phyloP scores from a whole-genome alignment of 163 green algal genomes.

The Prototheca stagnorum region DNA sequence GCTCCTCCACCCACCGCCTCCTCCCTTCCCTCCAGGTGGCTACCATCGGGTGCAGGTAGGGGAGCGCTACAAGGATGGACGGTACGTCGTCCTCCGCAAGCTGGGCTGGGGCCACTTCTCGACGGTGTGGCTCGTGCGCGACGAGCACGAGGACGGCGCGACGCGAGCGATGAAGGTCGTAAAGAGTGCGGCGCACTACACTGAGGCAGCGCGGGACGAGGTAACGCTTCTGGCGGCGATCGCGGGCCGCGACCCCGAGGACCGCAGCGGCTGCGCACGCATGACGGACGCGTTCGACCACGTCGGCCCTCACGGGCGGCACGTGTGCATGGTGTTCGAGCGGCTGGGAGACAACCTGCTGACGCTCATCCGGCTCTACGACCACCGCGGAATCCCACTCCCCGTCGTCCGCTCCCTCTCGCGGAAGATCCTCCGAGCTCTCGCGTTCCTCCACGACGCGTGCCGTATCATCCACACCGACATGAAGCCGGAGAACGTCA shows the following conservation, averaged over 20 bases:
- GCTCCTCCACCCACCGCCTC: not conserved
- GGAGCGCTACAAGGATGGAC: slow-evolving; percentile 71
- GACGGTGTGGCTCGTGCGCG: slow-evolving; percentile 87
- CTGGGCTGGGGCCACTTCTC: slow-evolving; percentile 98
- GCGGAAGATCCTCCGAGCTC: slow-evolving; percentile 52
- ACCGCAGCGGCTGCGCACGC: slow-evolving; percentile 58
- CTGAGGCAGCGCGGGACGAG: slow-evolving; percentile 90
- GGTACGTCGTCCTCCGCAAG: slow-evolving; percentile 86
- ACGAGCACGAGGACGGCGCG: slow-evolving; percentile 34
- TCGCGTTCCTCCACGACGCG: slow-evolving; percentile 85
- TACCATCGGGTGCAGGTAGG: slow-evolving; percentile 86
- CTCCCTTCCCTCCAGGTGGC: slow-evolving; percentile 38
- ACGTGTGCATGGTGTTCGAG: slow-evolving; percentile 97
- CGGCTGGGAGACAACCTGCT: slow-evolving; percentile 95
- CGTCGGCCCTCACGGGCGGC: slow-evolving; percentile 55
- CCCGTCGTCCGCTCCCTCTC: slow-evolving; percentile 58
- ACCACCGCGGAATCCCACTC: slow-evolving; percentile 80
- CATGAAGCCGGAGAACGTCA: slow-evolving; percentile 98
- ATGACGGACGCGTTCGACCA: slow-evolving; percentile 91
- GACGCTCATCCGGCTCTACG: slow-evolving; percentile 78
- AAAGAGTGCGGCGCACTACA: slow-evolving; percentile 87
- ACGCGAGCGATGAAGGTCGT: slow-evolving; percentile 48
- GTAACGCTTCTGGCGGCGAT: slow-evolving; percentile 76
- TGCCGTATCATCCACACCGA: slow-evolving; percentile 59
- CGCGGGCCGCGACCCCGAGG: slow-evolving; percentile 35